A percentile compares a stretch with the other conserved stretches of the same genome.
Conservation (phyloP, 164 flowering plant species). For the Aristolochia contorta region DNA sequence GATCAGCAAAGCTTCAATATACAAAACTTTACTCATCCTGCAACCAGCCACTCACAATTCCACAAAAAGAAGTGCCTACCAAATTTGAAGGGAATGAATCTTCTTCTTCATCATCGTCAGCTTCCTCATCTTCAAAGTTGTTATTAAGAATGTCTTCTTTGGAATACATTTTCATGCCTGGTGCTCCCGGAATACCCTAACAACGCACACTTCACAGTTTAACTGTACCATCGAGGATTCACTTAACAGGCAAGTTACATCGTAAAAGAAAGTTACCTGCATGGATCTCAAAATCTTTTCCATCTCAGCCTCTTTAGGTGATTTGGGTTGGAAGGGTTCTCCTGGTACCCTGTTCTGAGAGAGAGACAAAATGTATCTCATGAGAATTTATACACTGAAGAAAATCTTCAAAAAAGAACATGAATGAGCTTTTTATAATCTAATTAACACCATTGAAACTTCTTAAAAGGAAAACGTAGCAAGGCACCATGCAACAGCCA, state of each 20-base stretch:
- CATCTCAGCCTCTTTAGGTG: slow-evolving; percentile 91
- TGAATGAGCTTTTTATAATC: too few species aligned
- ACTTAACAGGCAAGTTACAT: neutral
- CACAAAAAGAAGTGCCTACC: slow-evolving; percentile 24
- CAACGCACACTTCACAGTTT: neutral
- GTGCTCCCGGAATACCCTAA: slow-evolving; percentile 98
- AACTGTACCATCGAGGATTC: neutral
- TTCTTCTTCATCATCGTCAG: slow-evolving; percentile 70
- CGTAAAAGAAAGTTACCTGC: slow-evolving; percentile 43
- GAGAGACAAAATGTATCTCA: neutral
- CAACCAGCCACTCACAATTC: neutral
- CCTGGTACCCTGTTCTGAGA: slow-evolving; percentile 75
- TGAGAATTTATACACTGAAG: too few species aligned
- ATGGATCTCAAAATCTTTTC: slow-evolving; percentile 73
- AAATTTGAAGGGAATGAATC: slow-evolving; percentile 54
- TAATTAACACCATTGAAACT: too few species aligned
- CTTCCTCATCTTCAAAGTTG: slow-evolving; percentile 55
- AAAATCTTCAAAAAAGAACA: too few species aligned
- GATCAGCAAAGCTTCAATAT: neutral
- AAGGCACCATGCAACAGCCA: too few species aligned
- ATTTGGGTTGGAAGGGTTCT: slow-evolving; percentile 70
- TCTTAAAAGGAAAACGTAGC: too few species aligned
- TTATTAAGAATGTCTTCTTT: slow-evolving; percentile 77
- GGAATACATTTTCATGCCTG: slow-evolving; percentile 88
- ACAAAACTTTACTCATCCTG: neutral